These are phyloP conservation scores for Podila epigama DNA, from an alignment of 192 early-diverging fungal species.

Conservation along the genomic window DNA sequence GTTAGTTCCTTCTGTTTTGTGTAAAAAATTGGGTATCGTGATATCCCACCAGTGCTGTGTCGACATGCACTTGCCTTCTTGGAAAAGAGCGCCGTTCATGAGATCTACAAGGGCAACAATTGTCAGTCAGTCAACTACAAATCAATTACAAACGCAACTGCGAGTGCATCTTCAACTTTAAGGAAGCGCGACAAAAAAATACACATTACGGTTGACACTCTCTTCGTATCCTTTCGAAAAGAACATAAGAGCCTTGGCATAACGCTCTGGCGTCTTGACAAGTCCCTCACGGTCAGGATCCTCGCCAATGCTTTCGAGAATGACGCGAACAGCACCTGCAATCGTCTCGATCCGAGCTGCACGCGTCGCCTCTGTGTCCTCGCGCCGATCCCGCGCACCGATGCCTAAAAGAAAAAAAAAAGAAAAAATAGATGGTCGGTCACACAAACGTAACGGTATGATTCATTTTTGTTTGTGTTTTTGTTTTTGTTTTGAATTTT, in stretches of 20 bases:
- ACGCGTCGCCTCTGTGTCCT: conserved; percentile 81
- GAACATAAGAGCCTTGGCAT: conserved; percentile 98
- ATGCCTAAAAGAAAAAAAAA: conserved; percentile 60
- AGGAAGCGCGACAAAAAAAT: background rate
- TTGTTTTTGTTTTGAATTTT: too few relatives aligned
- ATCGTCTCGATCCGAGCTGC: conserved; percentile 77
- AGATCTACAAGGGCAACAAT: too few relatives aligned
- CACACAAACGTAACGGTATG: background rate
- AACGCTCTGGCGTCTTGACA: conserved; percentile 94
- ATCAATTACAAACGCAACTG: background rate
- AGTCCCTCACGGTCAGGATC: conserved; percentile 94
- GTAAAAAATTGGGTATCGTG: too few relatives aligned
- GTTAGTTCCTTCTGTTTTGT: background rate
- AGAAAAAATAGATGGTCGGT: too few relatives aligned
- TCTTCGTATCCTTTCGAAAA: conserved; percentile 98
- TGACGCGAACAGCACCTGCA: conserved; percentile 83
- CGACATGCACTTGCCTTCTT: conserved; percentile 30
- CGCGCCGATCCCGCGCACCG: conserved; percentile 81
- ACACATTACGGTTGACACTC: conserved; percentile 67
- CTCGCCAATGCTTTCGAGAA: conserved; percentile 95
- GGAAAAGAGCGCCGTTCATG: conserved; percentile 48
- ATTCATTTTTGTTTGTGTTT: too few relatives aligned
- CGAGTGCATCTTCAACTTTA: background rate
- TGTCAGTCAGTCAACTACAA: too few relatives aligned
- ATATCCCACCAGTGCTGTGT: too few relatives aligned